Percentiles rank a stretch among this genome's conserved stretches.
Conservation (phyloP, 2,329 filamentous ascomycete species). For the Aspergillus chevalieri region DNA sequence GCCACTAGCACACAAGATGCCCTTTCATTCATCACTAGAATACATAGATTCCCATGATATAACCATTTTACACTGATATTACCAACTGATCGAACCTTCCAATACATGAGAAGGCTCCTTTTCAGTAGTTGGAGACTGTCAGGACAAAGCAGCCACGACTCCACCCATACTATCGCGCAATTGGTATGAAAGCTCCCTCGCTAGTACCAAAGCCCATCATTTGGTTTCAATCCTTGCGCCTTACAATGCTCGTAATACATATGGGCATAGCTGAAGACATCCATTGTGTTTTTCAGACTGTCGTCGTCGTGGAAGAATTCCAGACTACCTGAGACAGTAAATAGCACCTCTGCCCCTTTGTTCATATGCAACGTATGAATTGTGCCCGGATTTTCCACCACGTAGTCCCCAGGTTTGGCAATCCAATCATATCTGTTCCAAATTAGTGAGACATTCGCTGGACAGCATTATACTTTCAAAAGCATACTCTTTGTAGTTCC, state of each 20-base stretch:
- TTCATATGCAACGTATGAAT: conserved; percentile 19
- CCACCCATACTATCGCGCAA: no score
- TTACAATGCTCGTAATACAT: conserved; percentile 19
- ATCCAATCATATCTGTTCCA: conserved; percentile 15
- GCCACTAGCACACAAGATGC: no score
- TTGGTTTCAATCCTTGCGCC: conserved; percentile 11
- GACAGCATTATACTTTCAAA: neutral
- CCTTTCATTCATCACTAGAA: no score
- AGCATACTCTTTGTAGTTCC: conserved; percentile 16
- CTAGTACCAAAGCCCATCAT: conserved; percentile 7
- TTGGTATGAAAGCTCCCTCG: no score
- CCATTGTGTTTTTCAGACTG: conserved; percentile 17
- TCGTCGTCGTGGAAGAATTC: conserved; percentile 19
- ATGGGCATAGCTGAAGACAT: conserved; percentile 16
- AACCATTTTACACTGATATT: no score
- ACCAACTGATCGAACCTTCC: no score
- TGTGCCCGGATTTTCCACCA: conserved; percentile 16
- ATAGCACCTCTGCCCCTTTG: conserved; percentile 12
- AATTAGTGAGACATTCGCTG: neutral
- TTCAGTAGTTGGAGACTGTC: no score
- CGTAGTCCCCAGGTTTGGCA: conserved; percentile 15
- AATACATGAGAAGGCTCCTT: no score
- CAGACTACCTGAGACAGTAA: conserved; percentile 12
- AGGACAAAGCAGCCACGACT: no score
- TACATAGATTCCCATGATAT: no score